Base-by-base conservation (phyloP, 2,329 filamentous ascomycete species). In the Botrytis aclada region DNA sequence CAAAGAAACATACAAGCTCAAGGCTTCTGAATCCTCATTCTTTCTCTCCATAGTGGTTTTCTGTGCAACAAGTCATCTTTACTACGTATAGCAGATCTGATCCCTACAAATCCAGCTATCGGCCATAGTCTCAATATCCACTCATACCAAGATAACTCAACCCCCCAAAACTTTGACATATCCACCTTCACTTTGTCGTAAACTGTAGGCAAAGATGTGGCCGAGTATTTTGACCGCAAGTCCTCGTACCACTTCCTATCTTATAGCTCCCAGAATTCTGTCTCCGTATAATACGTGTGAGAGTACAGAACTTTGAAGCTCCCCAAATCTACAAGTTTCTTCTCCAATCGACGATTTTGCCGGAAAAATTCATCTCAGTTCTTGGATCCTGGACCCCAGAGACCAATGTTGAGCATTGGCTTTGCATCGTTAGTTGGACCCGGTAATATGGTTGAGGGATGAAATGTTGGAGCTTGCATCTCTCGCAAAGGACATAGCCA, bases 141-240 rank as follows among this genome's bases (percentile, higher is more conserved):
- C 58, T 61, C 58, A 61, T 61, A 61, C 58, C 58, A 61, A n/a
- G 58, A 61, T n/a, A 61, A 12, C 58, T n/a, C n/a, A 3, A 9
- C 10, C 12, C 22, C 58, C 9, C 34, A 61, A 7, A 61, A 61
- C 0, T 61, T 61, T 7, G 34, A 37, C 10, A 61, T 61, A 22
- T 61, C 34, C 14, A 61, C 29, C 41, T 66, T 66, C 18, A 51
- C 63, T 47, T 66, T 66, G 4, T 66, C 63, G n/a, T 37, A 66
- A 22, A 66, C 41, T 7, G 18, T 51, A 32, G 41, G 47, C 18
- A 32, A 32, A 6, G 41, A 51, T 51, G n/a, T 51, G 4, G 63
- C 63, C 7, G n/a, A 32, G 20, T 51, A 66, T 25, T 51, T 66
- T 20, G 18, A 12, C 29, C 63, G 39, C 18, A 66, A 66, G 2